Conservation (phyloP, 768 basidiomycete genomes). For the Trichaptum fuscoviolaceum region DNA sequence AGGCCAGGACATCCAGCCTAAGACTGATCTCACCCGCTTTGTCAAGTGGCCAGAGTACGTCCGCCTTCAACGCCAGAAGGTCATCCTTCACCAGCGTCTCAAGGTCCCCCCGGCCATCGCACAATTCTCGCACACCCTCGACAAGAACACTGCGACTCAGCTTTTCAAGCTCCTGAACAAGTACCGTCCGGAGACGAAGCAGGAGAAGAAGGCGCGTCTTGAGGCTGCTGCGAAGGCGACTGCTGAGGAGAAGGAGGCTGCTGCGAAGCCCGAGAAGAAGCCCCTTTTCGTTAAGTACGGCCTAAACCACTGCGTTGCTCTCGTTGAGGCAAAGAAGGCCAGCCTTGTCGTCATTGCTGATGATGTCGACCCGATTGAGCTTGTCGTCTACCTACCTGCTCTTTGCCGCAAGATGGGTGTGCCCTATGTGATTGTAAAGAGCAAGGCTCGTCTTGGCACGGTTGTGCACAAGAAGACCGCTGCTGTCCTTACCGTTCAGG, state of each 20-base stretch:
- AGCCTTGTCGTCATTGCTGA: constrained; percentile 93
- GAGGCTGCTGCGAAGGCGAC: constrained; percentile 68
- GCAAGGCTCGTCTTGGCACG: constrained; percentile 96
- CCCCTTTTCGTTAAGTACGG: constrained; percentile 95
- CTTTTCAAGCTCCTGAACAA: constrained; percentile 98
- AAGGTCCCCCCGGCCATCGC: constrained; percentile 98
- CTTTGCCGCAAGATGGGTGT: constrained; percentile 99
- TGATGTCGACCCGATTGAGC: constrained; percentile 98
- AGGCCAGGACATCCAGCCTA: constrained; percentile 94
- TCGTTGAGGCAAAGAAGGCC: constrained; percentile 97
- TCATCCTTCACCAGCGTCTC: constrained; percentile 94
- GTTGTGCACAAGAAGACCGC: constrained; percentile 99
- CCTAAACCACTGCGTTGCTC: constrained; percentile 93
- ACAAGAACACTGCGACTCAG: constrained; percentile 99
- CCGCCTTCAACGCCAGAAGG: constrained; percentile 96
- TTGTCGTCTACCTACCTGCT: constrained; percentile 96
- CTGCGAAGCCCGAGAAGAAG: constrained; percentile 80
- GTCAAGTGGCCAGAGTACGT: constrained; percentile 99
- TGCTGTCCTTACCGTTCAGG: constrained; percentile 85
- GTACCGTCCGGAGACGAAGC: constrained; percentile 91
- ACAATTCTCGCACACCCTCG: constrained; percentile 95
- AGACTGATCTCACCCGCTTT: constrained; percentile 90
- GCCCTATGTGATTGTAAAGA: constrained; percentile 97
- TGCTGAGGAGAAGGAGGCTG: constrained; percentile 73
- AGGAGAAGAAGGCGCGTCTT: constrained; percentile 96